Evolutionary conservation across 2,329 filamentous ascomycete species (phyloP).

Genomic region (Aspergillus pseudoviridinutans): DNA sequence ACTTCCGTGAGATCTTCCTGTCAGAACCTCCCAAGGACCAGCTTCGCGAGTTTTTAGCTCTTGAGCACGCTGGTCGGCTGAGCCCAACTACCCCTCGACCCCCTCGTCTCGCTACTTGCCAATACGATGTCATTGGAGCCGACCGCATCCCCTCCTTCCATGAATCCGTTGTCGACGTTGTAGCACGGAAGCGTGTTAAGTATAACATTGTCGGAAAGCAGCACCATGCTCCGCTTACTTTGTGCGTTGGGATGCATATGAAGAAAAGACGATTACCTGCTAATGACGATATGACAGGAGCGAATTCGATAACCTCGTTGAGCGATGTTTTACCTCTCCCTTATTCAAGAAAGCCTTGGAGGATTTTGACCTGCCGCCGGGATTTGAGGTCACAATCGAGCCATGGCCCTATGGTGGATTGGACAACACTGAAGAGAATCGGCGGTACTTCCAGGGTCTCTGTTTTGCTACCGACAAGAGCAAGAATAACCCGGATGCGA

Average conservation of each 20-base stretch:
- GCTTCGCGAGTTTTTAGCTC: constrained; percentile 46
- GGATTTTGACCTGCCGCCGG: constrained; percentile 51
- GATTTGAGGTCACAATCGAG: constrained; percentile 54
- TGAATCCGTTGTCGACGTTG: constrained; percentile 52
- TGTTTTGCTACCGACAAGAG: constrained; percentile 47
- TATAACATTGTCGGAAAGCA: constrained; percentile 48
- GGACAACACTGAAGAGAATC: constrained; percentile 44
- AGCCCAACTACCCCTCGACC: constrained; percentile 42
- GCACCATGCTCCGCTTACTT: constrained; percentile 46
- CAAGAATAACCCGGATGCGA: constrained; percentile 51
- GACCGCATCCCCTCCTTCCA: constrained; percentile 52
- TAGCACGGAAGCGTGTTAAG: constrained; percentile 37
- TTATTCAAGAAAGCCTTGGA: constrained; percentile 50
- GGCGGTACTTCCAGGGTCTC: constrained; percentile 51
- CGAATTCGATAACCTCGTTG: constrained; percentile 47
- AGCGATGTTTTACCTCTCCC: constrained; percentile 50
- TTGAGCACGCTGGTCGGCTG: constrained; percentile 45
- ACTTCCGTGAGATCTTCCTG: constrained; percentile 50
- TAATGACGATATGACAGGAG: constrained; percentile 21
- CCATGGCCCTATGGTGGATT: constrained; percentile 57
- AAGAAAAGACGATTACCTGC: not conserved
- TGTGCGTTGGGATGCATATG: constrained; percentile 28
- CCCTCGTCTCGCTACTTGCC: constrained; percentile 49
- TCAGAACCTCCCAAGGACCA: constrained; percentile 49
- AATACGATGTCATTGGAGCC: constrained; percentile 54